Percentiles rank a stretch among this genome's conserved stretches.
Conservation (phyloP, 495 filamentous ascomycete species). For the Aspergillus heteromorphus region DNA sequence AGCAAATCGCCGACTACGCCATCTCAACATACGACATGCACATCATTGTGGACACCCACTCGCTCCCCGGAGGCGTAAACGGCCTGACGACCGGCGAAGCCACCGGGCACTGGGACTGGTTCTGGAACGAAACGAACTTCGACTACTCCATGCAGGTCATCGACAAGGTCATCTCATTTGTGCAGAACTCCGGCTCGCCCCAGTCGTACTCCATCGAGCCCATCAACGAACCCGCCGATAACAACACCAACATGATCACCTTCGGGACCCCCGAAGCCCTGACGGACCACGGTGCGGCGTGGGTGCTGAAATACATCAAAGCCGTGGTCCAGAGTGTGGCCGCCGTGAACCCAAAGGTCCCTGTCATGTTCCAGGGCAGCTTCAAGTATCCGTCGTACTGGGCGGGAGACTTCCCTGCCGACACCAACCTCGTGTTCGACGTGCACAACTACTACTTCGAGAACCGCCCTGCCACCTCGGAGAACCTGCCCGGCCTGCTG, state of each 20-base stretch:
- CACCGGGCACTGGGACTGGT: conserved; percentile 26
- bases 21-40: conserved; percentile 28
- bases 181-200: conserved; percentile 21
- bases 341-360: conserved; percentile 16
- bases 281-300: conserved; percentile 19
- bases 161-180: conserved; percentile 21
- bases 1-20: conserved; percentile 23
- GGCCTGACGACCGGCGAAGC: conserved; percentile 28
- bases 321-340: conserved; percentile 19
- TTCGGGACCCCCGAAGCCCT: conserved; percentile 29
- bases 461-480: conserved; percentile 18
- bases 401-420: conserved; percentile 14
- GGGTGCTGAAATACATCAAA: conserved; percentile 24
- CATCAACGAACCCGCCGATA: conserved; percentile 23
- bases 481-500: conserved; percentile 19
- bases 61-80: conserved; percentile 26
- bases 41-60: conserved; percentile 28
- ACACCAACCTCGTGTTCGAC: conserved; percentile 27
- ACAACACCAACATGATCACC: conserved; percentile 18
- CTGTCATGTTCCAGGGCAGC: conserved; percentile 27
- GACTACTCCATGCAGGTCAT: conserved; percentile 23
- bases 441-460: conserved; percentile 29
- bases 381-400: conserved; percentile 25
- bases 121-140: conserved; percentile 21
- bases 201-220: conserved; percentile 20